Base-by-base conservation (phyloP, 257 asterid species). In the Buddleja alternifolia region DNA sequence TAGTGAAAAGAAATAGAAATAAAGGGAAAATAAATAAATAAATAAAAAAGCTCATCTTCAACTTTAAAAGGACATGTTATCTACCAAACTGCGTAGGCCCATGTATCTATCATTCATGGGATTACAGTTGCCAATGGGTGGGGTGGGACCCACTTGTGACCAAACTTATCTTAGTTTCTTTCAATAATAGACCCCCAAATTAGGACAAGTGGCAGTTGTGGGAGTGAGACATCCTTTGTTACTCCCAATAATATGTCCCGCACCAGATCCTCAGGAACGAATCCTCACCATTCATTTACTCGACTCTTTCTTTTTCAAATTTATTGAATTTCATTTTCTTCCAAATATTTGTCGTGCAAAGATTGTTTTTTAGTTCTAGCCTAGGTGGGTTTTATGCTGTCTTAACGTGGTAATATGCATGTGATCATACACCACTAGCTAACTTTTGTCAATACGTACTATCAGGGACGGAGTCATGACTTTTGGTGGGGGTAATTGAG, bases 161-260 rank as follows among this genome's bases (percentile, higher is more conserved):
- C 67, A 8, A 66, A 67, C 23, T 55, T 60, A 15, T 51, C 4
- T 50, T 45, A 25, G 21, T n/a, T n/a, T 64, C 75, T 37, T 58
- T 56, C 78, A 77, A 20, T 2, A 41, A 68, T 44, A 42, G 29
- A 52, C 40, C 15, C n/a, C 16, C 24, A 48, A 3, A 44, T 42
- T 53, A 45, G 60, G 70, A 67, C 86, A 75, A 41, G 82, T 68
- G 80, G 70, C 65, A 51, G 67, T 62, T 69, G 74, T 67, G 17
- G 55, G 39, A 46, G n/a, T 42, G 61, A n/a, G 77, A 67, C 66
- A 63, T 16, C 12, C 14, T 46, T 17, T 17, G 17, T 24, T 37
- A 6, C 60, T 56, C 21, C 8, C 44, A 59, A 8, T 47, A 58
- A 17, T 16, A 39, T 48, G 64, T 47, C 39, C 19, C 52, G 14